A percentile compares a stretch with the other conserved stretches of the same genome.
Conservation (phyloP, 345 rosid genomes). For the Viola odorata region DNA sequence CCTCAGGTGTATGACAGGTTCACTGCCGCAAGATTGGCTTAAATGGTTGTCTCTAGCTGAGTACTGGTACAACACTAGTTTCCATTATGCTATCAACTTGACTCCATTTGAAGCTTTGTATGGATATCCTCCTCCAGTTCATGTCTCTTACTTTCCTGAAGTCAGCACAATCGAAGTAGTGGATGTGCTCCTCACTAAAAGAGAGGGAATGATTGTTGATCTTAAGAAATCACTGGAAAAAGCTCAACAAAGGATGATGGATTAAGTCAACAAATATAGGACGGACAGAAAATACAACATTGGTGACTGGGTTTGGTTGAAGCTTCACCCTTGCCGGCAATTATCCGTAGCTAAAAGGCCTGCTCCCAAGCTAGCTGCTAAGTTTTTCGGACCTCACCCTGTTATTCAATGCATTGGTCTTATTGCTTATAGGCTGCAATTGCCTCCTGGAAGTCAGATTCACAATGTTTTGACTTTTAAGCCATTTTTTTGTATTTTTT, state of each 20-base stretch:
- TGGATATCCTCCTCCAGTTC: not conserved
- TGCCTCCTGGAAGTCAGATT: too few relatives aligned
- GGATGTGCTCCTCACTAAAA: too few relatives aligned
- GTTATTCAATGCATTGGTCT: too few relatives aligned
- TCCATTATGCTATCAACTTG: not conserved
- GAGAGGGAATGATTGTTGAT: not conserved
- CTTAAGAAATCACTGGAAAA: not conserved
- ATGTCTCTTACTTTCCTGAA: rapidly evolving
- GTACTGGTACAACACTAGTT: slow-evolving; percentile 1
- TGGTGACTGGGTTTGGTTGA: too few relatives aligned
- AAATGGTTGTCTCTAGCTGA: not conserved
- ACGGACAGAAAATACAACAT: not conserved
- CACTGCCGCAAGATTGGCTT: not conserved
- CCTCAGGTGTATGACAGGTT: not conserved
- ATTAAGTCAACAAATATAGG: not conserved
- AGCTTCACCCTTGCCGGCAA: too few relatives aligned
- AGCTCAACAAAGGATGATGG: not conserved
- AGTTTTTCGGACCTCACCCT: too few relatives aligned
- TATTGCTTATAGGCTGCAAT: too few relatives aligned
- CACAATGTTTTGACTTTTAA: too few relatives aligned
- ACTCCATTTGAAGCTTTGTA: not conserved
- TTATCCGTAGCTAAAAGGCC: too few relatives aligned
- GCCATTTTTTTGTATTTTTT: too few relatives aligned
- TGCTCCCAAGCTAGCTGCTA: too few relatives aligned
- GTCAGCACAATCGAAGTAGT: not conserved